A percentile compares a stretch with the other conserved stretches of the same genome.
These are phyloP conservation scores for Ophiosphaerella narmari DNA, from an alignment of 2,329 filamentous ascomycete genomes.

Conservation along the genomic window DNA sequence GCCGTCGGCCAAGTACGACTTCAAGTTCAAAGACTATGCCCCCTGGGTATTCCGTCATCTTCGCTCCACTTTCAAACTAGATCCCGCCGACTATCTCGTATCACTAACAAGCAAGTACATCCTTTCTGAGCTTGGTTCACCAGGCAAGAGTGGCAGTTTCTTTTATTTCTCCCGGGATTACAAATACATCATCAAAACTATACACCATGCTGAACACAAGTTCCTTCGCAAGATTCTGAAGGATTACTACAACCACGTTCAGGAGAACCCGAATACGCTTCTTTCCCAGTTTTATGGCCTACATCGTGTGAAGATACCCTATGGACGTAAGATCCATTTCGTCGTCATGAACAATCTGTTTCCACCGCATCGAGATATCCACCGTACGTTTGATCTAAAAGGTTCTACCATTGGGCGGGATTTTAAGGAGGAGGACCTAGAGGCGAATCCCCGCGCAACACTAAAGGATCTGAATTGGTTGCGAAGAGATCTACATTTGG, in stretches of 20 bases:
- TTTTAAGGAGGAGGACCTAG: constrained; percentile 84
- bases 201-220: constrained; percentile 92
- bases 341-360: constrained; percentile 99
- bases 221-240: constrained; percentile 81
- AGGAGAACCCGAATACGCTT: constrained; percentile 91
- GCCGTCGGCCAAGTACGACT: constrained; percentile 98
- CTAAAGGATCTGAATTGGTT: constrained; percentile 98
- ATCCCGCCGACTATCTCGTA: constrained; percentile 97
- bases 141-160: constrained; percentile 97
- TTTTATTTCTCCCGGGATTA: constrained; percentile 99
- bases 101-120: constrained; percentile 99
- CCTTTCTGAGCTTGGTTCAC: constrained; percentile 92
- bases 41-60: constrained; percentile 98
- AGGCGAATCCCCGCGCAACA: constrained; percentile 87
- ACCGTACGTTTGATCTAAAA: constrained; percentile 95
- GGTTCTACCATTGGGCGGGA: constrained; percentile 94
- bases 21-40: constrained; percentile 99
- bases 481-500: constrained; percentile 79
- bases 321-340: constrained; percentile 97
- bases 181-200: constrained; percentile 99
- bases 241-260: constrained; percentile 93
- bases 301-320: constrained; percentile 97
- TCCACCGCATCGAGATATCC: constrained; percentile 94
- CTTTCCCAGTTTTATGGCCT: constrained; percentile 97
- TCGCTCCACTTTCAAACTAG: constrained; percentile 82